Evolutionary conservation across 495 filamentous ascomycete genomes (phyloP).

Genomic region (Talaromyces proteolyticus): DNA sequence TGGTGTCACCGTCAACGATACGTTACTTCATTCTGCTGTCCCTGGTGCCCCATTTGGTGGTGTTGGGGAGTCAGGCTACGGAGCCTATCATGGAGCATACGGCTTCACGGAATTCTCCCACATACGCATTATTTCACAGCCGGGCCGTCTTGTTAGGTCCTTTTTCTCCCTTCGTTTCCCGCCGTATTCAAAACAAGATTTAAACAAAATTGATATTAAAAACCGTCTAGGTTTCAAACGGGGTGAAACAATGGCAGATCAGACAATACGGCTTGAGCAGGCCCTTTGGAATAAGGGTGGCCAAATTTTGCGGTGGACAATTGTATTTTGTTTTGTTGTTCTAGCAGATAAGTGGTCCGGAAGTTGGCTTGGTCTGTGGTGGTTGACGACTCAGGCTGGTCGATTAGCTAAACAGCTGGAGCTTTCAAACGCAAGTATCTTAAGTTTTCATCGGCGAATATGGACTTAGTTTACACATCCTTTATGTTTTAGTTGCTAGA

Average conservation of each 20-base stretch:
- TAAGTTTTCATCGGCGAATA: too few relatives aligned
- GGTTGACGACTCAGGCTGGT: background rate
- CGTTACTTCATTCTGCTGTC: conserved; percentile 58
- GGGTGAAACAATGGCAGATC: background rate
- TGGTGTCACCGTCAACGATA: conserved; percentile 71
- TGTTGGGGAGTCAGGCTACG: conserved; percentile 70
- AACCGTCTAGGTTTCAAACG: background rate
- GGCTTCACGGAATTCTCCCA: conserved; percentile 77
- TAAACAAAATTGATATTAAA: background rate
- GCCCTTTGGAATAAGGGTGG: background rate
- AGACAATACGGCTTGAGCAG: conserved; percentile 5
- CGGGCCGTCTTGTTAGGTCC: conserved; percentile 50
- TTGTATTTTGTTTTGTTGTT: background rate
- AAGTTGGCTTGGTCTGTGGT: background rate
- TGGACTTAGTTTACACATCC: too few relatives aligned
- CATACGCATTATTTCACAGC: conserved; percentile 57
- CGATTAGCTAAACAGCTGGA: background rate
- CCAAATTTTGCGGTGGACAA: background rate
- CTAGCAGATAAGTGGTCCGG: background rate
- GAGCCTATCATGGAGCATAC: conserved; percentile 68
- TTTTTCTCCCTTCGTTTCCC: conserved; percentile 1
- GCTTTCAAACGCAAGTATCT: too few relatives aligned
- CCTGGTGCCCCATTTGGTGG: conserved; percentile 74
- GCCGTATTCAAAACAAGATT: background rate
- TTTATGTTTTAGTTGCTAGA: too few relatives aligned